phyloP scores from a whole-genome alignment of 2,329 filamentous ascomycete species.

The Fusarium chuoi region DNA sequence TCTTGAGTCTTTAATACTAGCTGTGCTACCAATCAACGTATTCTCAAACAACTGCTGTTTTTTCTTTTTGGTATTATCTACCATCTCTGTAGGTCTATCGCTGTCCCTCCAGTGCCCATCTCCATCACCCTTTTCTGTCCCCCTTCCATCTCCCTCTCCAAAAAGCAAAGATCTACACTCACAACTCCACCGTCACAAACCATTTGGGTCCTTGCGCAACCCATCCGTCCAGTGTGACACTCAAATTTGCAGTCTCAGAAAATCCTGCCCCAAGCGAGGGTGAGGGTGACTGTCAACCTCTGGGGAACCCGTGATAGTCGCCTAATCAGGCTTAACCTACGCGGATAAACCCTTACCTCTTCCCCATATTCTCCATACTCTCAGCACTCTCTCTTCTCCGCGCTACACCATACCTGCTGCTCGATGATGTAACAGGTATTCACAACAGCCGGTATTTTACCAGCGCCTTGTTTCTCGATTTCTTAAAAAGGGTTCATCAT shows the following conservation, averaged over 20 bases:
- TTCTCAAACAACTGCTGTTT: fast-evolving
- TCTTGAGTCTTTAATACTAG: fast-evolving
- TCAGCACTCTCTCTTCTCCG: not conserved
- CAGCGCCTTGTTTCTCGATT: not conserved
- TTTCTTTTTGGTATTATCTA: fast-evolving
- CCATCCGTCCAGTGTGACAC: conserved; percentile 8
- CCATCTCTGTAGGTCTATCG: fast-evolving
- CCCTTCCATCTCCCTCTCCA: not conserved
- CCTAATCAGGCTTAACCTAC: not conserved
- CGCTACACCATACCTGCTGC: conserved; percentile 2
- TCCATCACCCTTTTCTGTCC: not conserved
- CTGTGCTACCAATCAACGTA: fast-evolving
- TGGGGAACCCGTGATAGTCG: not conserved
- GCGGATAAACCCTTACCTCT: conserved; percentile 8
- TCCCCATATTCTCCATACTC: conserved; percentile 22
- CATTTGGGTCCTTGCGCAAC: not conserved
- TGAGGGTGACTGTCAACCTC: conserved; percentile 21
- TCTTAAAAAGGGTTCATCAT: conserved; percentile 6
- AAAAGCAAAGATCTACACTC: conserved; percentile 18
- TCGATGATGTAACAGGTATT: conserved; percentile 20
- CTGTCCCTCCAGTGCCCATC: fast-evolving
- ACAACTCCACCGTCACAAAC: not conserved
- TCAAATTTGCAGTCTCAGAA: conserved; percentile 22
- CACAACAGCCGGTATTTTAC: not conserved
- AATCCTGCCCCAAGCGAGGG: conserved; percentile 9